These are phyloP conservation scores for Amyloporia xantha DNA, from an alignment of 768 basidiomycete species.

Conservation along the genomic window DNA sequence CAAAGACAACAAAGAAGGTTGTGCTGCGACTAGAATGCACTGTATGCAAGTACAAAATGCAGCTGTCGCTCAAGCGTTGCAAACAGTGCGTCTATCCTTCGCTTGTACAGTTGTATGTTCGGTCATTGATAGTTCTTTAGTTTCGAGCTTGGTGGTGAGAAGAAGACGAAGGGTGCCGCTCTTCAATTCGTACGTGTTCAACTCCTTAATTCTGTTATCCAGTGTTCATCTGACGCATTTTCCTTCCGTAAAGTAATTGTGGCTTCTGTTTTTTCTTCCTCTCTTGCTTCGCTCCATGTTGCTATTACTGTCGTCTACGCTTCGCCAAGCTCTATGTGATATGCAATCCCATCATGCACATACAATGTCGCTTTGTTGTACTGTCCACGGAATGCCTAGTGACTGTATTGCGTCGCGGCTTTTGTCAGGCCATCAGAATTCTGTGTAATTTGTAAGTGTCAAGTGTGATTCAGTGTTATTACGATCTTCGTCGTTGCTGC, in stretches of 20 bases:
- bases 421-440: too few relatives aligned
- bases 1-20: slow-evolving; percentile 99
- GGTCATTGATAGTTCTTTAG: slow-evolving; percentile 29
- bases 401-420: too few relatives aligned
- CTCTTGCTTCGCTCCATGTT: slow-evolving; percentile 11
- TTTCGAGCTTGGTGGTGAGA: slow-evolving; percentile 99
- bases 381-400: too few relatives aligned
- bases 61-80: slow-evolving; percentile 94
- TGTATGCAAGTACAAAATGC: slow-evolving; percentile 98
- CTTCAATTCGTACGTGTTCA: slow-evolving; percentile 76
- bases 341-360: slow-evolving; percentile 21
- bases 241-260: slow-evolving; percentile 14
- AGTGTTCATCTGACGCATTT: neutral
- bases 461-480: too few relatives aligned
- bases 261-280: slow-evolving; percentile 8
- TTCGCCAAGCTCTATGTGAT: slow-evolving; percentile 22
- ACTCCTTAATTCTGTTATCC: neutral
- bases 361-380: slow-evolving; percentile 16
- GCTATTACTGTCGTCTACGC: slow-evolving; percentile 13
- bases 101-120: neutral
- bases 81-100: slow-evolving; percentile 71
- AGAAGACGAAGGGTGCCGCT: slow-evolving; percentile 98
- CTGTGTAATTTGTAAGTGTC: too few relatives aligned
- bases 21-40: slow-evolving; percentile 98
- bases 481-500: too few relatives aligned